These are phyloP conservation scores for Pelagophyceae sp. DNA, from an alignment of 352 stramenopile species.

Conservation along the genomic window DNA sequence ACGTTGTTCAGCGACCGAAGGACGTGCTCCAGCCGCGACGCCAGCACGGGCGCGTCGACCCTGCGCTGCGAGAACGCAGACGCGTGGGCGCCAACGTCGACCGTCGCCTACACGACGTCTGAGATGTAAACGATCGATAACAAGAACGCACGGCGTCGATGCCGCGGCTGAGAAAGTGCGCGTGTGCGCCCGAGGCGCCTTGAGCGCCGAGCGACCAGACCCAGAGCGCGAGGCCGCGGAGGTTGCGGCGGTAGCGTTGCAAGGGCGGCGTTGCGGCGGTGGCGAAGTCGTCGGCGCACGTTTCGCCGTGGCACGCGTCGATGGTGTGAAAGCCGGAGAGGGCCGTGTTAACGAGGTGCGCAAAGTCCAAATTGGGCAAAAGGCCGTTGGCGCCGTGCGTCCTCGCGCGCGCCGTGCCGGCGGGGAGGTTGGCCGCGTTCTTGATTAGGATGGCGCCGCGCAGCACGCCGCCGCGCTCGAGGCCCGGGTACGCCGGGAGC, in stretches of 20 bases:
- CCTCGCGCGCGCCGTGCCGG: not conserved
- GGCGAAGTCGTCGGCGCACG: not conserved
- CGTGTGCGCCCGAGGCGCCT: not conserved
- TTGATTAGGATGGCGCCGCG: not conserved
- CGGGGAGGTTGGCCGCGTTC: not conserved
- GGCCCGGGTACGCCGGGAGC: not conserved
- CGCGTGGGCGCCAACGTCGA: not conserved
- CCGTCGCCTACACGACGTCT: not conserved
- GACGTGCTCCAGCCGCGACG: not conserved
- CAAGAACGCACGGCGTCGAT: not conserved
- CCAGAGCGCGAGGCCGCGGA: not conserved
- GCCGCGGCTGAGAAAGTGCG: not conserved
- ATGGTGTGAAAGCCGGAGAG: not conserved
- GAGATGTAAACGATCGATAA: too few species aligned
- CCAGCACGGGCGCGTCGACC: not conserved
- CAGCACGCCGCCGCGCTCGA: not conserved
- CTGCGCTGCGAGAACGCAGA: not conserved
- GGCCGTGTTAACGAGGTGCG: not conserved
- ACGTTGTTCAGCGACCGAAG: slow-evolving; percentile 10
- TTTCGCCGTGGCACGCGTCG: not conserved
- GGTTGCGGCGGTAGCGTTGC: not conserved
- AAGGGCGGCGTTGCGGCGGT: not conserved
- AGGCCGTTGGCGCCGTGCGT: slow-evolving; percentile 11
- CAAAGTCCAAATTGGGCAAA: slow-evolving; percentile 17
- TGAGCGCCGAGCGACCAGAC: not conserved